phyloP scores from a whole-genome alignment of 179 eudicot species.

The Actinidia chinensis region DNA sequence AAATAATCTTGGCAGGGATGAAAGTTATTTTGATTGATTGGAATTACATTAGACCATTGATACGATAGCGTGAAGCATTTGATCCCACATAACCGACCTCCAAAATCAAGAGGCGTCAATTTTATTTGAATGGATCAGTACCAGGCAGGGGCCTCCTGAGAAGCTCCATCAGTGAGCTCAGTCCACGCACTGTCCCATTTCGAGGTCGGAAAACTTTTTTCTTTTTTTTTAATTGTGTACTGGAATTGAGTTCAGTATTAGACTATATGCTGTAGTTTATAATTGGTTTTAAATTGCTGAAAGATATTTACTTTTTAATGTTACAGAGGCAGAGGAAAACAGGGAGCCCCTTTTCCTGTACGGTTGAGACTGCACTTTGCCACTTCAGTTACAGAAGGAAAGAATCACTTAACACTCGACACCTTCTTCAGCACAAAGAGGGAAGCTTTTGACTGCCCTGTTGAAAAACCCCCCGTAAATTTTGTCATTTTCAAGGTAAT shows the following conservation, averaged over 20 bases:
- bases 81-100: slow-evolving; percentile 94
- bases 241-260: not conserved
- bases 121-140: slow-evolving; percentile 94
- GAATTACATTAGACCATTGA: slow-evolving; percentile 18
- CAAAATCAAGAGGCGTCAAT: slow-evolving; percentile 88
- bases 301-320: not conserved
- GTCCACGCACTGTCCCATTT: slow-evolving; percentile 44
- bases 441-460: slow-evolving; percentile 67
- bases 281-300: no score
- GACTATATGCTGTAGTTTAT: no score
- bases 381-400: slow-evolving; percentile 70
- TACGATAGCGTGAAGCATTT: slow-evolving; percentile 89
- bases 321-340: no score
- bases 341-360: slow-evolving; percentile 69
- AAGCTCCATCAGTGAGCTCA: slow-evolving; percentile 95
- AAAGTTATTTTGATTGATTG: slow-evolving; percentile 21
- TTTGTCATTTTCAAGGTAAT: slow-evolving; percentile 59
- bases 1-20: slow-evolving; percentile 21
- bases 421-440: slow-evolving; percentile 72
- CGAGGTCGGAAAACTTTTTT: slow-evolving; percentile 48
- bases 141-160: slow-evolving; percentile 99
- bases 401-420: slow-evolving; percentile 82
- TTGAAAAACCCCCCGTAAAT: slow-evolving; percentile 40
- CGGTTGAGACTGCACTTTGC: slow-evolving; percentile 80
- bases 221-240: not conserved